Conservation (phyloP, 768 basidiomycete species). For the Collybia sordida region DNA sequence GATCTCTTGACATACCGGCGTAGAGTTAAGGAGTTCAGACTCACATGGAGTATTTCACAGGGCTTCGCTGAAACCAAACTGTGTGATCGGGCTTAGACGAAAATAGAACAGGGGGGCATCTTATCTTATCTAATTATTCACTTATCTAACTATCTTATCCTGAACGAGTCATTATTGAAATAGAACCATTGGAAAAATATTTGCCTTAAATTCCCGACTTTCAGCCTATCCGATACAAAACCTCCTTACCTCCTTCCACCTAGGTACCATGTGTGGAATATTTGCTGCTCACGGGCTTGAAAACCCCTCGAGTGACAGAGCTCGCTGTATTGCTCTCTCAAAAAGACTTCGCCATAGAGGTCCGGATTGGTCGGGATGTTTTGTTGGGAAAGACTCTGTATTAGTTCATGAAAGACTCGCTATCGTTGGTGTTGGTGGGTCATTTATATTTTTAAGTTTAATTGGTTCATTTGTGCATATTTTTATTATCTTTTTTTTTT, state of each 20-base stretch:
- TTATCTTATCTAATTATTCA: conserved; percentile 15
- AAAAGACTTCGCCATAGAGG: conserved; percentile 92
- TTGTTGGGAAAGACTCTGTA: conserved; percentile 77
- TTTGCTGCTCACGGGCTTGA: conserved; percentile 81
- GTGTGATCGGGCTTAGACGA: background rate
- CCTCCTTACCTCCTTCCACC: conserved; percentile 6
- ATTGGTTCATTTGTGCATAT: no score
- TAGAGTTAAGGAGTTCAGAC: background rate
- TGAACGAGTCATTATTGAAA: conserved; percentile 10
- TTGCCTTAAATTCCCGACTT: conserved; percentile 6
- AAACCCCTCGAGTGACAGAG: conserved; percentile 66
- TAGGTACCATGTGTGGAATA: conserved; percentile 83
- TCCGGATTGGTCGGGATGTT: conserved; percentile 98
- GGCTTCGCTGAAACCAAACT: background rate
- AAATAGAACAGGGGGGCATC: conserved; percentile 7
- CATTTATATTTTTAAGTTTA: background rate
- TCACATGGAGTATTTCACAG: background rate
- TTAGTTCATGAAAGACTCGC: conserved; percentile 96
- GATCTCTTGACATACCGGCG: conserved; percentile 33
- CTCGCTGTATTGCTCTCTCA: conserved; percentile 79
- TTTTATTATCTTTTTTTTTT: background rate
- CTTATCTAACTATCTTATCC: conserved; percentile 2
- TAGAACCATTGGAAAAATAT: background rate
- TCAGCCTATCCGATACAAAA: conserved; percentile 1
- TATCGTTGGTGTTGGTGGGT: conserved; percentile 94